Evolutionary conservation across 768 basidiomycete genomes (phyloP).

Genomic region (Leccinum rimulosum): DNA sequence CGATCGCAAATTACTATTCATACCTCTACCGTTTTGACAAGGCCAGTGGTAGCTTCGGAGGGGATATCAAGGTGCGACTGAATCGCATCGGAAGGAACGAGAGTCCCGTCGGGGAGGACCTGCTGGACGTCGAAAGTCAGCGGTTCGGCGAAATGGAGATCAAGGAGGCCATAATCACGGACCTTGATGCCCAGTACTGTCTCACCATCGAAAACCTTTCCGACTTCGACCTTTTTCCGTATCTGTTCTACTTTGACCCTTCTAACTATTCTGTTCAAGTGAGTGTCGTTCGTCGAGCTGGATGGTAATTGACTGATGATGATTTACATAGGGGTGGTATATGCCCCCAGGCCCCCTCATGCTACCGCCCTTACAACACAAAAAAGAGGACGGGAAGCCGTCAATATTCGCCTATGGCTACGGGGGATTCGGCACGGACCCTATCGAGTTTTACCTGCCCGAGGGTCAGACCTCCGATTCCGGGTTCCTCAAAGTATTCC

Average conservation of each 20-base stretch:
- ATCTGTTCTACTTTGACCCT: slow-evolving; percentile 26
- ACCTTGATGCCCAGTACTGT: slow-evolving; percentile 12
- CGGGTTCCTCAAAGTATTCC: slow-evolving; percentile 22
- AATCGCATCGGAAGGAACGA: slow-evolving; percentile 1
- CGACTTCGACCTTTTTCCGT: slow-evolving; percentile 19
- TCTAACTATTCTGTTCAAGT: slow-evolving; percentile 20
- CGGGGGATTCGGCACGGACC: slow-evolving; percentile 20
- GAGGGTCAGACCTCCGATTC: slow-evolving; percentile 8
- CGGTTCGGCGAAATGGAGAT: slow-evolving; percentile 7
- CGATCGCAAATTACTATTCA: slow-evolving; percentile 19
- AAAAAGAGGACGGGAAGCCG: neutral
- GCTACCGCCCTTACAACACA: slow-evolving; percentile 10
- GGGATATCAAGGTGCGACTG: slow-evolving; percentile 10
- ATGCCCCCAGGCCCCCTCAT: slow-evolving; percentile 3
- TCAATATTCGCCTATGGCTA: slow-evolving; percentile 21
- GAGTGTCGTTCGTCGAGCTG: neutral
- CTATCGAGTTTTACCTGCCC: slow-evolving; percentile 19
- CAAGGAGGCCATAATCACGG: slow-evolving; percentile 14
- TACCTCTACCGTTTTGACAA: slow-evolving; percentile 19
- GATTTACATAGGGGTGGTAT: slow-evolving; percentile 11
- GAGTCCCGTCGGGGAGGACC: slow-evolving; percentile 9
- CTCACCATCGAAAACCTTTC: slow-evolving; percentile 22
- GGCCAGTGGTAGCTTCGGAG: slow-evolving; percentile 7
- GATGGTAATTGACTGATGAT: neutral
- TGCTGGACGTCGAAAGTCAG: slow-evolving; percentile 5